phyloP scores from a whole-genome alignment of 768 basidiomycete genomes.

The Phylloporus rhodoxanthus region DNA sequence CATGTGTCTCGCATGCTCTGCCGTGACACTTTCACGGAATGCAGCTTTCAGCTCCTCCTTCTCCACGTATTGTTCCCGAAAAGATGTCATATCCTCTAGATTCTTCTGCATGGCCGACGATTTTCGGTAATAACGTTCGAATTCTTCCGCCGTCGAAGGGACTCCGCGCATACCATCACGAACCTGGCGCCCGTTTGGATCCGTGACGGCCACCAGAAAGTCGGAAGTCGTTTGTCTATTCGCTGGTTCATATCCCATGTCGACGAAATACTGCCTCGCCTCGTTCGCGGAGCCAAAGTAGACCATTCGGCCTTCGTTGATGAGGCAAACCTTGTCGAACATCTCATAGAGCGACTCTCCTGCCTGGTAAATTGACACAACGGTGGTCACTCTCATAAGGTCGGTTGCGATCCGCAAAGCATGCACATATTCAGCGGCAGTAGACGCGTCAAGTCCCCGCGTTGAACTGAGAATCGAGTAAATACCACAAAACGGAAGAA shows the following conservation, averaged over 20 bases:
- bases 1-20: slow-evolving; percentile 48
- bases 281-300: slow-evolving; percentile 53
- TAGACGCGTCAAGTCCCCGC: slow-evolving; percentile 62
- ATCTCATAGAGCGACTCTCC: slow-evolving; percentile 59
- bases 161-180: slow-evolving; percentile 27
- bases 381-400: slow-evolving; percentile 45
- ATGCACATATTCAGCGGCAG: slow-evolving; percentile 68
- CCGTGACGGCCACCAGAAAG: slow-evolving; percentile 56
- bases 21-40: slow-evolving; percentile 45
- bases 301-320: slow-evolving; percentile 53
- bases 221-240: slow-evolving; percentile 60
- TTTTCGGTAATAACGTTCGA: slow-evolving; percentile 44
- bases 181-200: slow-evolving; percentile 53
- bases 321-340: slow-evolving; percentile 68
- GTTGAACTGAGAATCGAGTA: slow-evolving; percentile 58
- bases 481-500: slow-evolving; percentile 19
- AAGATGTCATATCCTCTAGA: slow-evolving; percentile 42
- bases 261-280: slow-evolving; percentile 54
- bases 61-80: slow-evolving; percentile 43
- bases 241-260: slow-evolving; percentile 50
- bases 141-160: slow-evolving; percentile 49
- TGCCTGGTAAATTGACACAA: slow-evolving; percentile 88
- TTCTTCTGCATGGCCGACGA: slow-evolving; percentile 41
- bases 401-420: slow-evolving; percentile 69
- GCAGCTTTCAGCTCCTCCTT: slow-evolving; percentile 36